Evolutionary conservation across 352 stramenopile species (phyloP), one percentile per base, ranked within the genome.

Genomic region (Phytophthora kernoviae): DNA sequence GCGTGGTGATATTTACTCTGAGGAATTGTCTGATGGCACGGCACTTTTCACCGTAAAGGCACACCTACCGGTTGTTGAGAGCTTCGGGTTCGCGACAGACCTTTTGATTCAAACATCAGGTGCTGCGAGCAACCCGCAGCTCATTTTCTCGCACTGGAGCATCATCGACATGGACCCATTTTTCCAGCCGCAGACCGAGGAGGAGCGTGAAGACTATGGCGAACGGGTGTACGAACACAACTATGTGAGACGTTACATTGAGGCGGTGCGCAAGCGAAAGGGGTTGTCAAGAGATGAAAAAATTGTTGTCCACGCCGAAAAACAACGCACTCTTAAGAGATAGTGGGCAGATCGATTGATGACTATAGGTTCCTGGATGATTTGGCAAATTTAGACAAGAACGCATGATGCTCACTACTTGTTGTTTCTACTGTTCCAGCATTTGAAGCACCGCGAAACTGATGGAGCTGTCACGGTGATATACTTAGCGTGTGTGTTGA

Each of bases 221-320:
- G 95, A 98, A 73, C 79, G 79, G 30, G 71, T 95, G 11, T 89
- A 94, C 65, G 90, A 94, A 59, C 93, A 97, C 68, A 99, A 98
- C 63, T 92, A 88, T 51, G 96, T 98, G 22, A 77, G 96, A 46
- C 88, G 93, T 44, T 98, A 98, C 67, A 98, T 99, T 63, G 91
- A 98, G 34, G 83, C 87, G 8, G 88, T 98, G 27, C 90, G 96
- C 37, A 96, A 97, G 66, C 82, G 94, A 47, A 99, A 99, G 65
- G 96, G 96, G 0, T 68, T 99, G 37, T 74, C 94, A 21, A 88
- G 95, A 3, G 93, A 98, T 68, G 93, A 96, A 64, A 98, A 98
- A 68, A 96, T 98, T 64, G 95, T 99, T 17, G 81, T 98, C 7
- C 91, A 96, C 58, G 96, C 95, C 9, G 96, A 99, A 78, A 99